Conservation (phyloP, 2,329 filamentous ascomycete genomes). For the Aspergillus arachidicola region DNA sequence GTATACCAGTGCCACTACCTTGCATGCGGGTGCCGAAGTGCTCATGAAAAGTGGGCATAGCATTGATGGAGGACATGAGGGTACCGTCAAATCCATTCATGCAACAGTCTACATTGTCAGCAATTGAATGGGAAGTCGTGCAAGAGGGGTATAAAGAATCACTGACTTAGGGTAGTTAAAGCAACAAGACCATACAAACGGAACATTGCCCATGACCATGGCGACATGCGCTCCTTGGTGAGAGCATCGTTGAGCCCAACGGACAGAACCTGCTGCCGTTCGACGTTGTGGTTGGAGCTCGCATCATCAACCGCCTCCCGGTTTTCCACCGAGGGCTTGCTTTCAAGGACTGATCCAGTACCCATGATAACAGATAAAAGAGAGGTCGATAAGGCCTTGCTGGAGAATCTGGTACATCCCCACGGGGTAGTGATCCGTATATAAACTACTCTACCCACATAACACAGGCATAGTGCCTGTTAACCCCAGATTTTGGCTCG, state of each 20-base stretch:
- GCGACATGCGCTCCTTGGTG: constrained; percentile 11
- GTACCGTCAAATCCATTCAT: constrained; percentile 27
- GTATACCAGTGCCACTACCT: constrained; percentile 47
- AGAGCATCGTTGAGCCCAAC: constrained; percentile 12
- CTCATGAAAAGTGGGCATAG: constrained; percentile 44
- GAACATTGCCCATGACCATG: constrained; percentile 12
- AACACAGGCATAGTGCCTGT: not conserved
- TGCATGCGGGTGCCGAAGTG: constrained; percentile 42
- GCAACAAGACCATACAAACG: constrained; percentile 10
- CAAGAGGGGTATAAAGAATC: not conserved
- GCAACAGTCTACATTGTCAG: constrained; percentile 11
- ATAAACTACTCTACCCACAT: constrained; percentile 3
- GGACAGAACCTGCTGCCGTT: constrained; percentile 10
- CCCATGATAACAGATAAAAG: not conserved
- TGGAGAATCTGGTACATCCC: not conserved
- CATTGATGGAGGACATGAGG: constrained; percentile 51
- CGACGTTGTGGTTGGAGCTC: constrained; percentile 1
- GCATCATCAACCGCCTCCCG: constrained; percentile 5
- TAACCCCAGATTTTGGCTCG: constrained; percentile 10
- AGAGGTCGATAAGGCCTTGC: not conserved
- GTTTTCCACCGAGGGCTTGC: constrained; percentile 10
- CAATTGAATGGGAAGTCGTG: not conserved
- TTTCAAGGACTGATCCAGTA: not conserved
- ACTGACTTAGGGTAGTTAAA: constrained; percentile 11
- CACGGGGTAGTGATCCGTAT: constrained; percentile 3